phyloP scores from a whole-genome alignment of 2,329 filamentous ascomycete genomes.

The Coniella lustricola region DNA sequence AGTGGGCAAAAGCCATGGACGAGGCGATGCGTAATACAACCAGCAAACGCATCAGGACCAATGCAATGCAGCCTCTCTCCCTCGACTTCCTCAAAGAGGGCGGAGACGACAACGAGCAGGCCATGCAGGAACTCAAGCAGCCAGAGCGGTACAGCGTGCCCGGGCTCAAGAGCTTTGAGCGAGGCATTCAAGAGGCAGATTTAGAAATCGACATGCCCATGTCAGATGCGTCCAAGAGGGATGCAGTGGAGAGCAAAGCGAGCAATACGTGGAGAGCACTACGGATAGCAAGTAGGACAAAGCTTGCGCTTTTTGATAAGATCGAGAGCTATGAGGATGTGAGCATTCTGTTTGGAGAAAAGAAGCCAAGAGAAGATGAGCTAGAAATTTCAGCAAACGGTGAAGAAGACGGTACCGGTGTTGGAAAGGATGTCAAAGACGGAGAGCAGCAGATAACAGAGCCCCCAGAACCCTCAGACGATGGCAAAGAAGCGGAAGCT shows the following conservation, averaged over 20 bases:
- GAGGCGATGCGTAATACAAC: constrained; percentile 59
- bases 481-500: background rate
- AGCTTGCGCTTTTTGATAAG: constrained; percentile 74
- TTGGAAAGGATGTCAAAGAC: background rate
- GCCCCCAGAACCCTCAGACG: no score
- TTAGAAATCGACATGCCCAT: constrained; percentile 80
- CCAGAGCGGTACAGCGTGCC: constrained; percentile 60
- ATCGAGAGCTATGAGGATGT: constrained; percentile 77
- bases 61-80: constrained; percentile 65
- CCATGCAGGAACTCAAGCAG: constrained; percentile 64
- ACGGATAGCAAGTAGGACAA: constrained; percentile 67
- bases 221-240: constrained; percentile 49
- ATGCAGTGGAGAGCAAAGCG: constrained; percentile 62
- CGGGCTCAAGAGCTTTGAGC: constrained; percentile 61
- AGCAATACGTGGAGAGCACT: constrained; percentile 90
- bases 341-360: constrained; percentile 43
- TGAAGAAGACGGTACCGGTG: constrained; percentile 21
- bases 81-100: constrained; percentile 72
- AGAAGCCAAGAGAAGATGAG: constrained; percentile 31
- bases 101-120: constrained; percentile 39
- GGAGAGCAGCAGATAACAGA: background rate
- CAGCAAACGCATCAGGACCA: constrained; percentile 62
- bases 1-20: constrained; percentile 63
- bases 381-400: constrained; percentile 28
- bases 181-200: constrained; percentile 69